phyloP scores from a whole-genome alignment of 2,329 filamentous ascomycete genomes.

The Rhynchosporium agropyri region DNA sequence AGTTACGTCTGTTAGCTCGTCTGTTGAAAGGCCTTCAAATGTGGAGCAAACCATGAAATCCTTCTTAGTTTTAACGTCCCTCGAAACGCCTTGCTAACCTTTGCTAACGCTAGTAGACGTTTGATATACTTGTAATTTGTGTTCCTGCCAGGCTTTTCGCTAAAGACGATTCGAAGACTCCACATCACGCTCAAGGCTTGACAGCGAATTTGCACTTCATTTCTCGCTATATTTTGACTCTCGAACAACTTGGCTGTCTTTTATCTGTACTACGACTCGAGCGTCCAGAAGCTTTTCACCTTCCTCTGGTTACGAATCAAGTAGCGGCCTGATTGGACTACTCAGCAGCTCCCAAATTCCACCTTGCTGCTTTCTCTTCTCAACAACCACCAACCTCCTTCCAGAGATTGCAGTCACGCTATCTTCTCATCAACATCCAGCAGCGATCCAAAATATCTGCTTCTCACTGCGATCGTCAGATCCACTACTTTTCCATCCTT shows the following conservation, averaged over 20 bases:
- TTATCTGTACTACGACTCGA: not conserved
- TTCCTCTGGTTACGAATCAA: not conserved
- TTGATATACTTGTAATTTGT: slow-evolving; percentile 8
- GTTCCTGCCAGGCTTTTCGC: not conserved
- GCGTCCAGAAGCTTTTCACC: not conserved
- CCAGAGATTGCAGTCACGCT: not conserved
- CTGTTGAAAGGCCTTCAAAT: not conserved
- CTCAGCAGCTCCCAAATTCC: not conserved
- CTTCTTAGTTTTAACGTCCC: not conserved
- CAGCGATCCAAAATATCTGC: not conserved
- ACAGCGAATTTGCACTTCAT: not conserved
- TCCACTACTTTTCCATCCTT: too few species aligned
- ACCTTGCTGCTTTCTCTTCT: not conserved
- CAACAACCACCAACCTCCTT: not conserved
- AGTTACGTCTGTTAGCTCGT: not conserved
- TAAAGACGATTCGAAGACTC: not conserved
- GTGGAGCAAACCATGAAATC: not conserved
- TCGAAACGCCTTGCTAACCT: not conserved
- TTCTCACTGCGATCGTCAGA: not conserved
- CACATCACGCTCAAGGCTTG: not conserved
- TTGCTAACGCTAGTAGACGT: not conserved
- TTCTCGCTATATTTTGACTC: not conserved
- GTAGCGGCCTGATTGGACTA: not conserved
- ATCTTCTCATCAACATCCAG: not conserved
- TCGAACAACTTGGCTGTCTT: not conserved